Conservation (phyloP, 2,329 filamentous ascomycete genomes). For the Colletotrichum abscissum region DNA sequence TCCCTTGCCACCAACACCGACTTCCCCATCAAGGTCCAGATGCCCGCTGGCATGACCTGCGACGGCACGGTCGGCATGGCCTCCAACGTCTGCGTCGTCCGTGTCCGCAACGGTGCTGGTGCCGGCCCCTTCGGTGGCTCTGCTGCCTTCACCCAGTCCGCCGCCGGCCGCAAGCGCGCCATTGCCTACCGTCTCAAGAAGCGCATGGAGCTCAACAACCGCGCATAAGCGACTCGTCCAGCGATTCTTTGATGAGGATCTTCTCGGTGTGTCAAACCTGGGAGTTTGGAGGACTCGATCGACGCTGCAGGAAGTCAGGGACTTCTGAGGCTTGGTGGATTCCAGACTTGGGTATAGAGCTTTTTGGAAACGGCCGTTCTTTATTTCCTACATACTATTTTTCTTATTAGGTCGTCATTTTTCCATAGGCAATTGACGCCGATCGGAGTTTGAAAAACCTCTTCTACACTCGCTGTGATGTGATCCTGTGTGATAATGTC, state of each 20-base stretch:
- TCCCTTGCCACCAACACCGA: constrained; percentile 71
- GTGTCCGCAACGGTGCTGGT: constrained; percentile 69
- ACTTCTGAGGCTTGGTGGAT: constrained; percentile 14
- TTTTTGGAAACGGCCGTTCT: constrained; percentile 34
- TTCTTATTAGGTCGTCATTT: constrained; percentile 25
- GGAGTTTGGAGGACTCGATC: constrained; percentile 19
- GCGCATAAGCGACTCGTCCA: constrained; percentile 30
- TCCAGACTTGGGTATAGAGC: constrained; percentile 31
- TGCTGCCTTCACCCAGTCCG: constrained; percentile 72
- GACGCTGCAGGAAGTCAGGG: constrained; percentile 26
- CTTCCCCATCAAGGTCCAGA: constrained; percentile 73
- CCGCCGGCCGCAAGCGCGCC: constrained; percentile 69
- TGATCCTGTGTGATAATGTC: neutral
- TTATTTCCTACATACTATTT: constrained; percentile 26
- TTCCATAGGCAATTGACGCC: constrained; percentile 35
- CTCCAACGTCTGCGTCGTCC: constrained; percentile 72
- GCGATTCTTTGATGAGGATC: neutral
- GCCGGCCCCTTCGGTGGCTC: constrained; percentile 76
- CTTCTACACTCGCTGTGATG: neutral
- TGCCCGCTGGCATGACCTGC: constrained; percentile 77
- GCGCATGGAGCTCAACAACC: constrained; percentile 47
- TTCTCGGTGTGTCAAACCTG: constrained; percentile 21
- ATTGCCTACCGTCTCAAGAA: constrained; percentile 62
- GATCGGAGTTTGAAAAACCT: constrained; percentile 24
- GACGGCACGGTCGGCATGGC: constrained; percentile 68